phyloP scores from a whole-genome alignment of 371 early-diverging fungal genomes.

The Paraphysoderma sedebokerense region DNA sequence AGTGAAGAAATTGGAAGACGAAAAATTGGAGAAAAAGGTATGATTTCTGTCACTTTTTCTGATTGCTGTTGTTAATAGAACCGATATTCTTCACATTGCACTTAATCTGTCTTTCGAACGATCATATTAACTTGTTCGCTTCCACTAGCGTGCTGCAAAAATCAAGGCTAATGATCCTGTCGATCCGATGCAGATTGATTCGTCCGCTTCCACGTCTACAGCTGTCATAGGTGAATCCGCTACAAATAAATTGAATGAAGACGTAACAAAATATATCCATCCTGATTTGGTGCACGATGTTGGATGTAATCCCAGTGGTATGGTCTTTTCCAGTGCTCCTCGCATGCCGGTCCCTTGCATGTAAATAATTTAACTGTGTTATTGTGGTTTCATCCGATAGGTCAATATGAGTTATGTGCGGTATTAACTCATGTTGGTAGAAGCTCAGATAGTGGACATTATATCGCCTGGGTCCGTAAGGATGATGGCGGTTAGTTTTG shows the following conservation, averaged over 20 bases:
- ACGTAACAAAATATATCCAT: slow-evolving; percentile 33
- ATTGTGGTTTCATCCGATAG: slow-evolving; percentile 9
- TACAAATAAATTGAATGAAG: slow-evolving; percentile 14
- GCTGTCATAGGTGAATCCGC: too few species aligned
- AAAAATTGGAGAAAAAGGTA: slow-evolving; percentile 36
- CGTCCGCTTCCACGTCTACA: slow-evolving; percentile 12
- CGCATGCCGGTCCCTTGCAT: too few species aligned
- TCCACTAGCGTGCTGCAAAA: slow-evolving; percentile 15
- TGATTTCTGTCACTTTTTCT: slow-evolving; percentile 2
- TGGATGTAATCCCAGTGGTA: slow-evolving; percentile 49
- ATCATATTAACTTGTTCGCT: neutral
- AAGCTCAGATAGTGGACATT: slow-evolving; percentile 66
- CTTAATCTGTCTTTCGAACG: neutral
- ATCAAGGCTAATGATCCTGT: slow-evolving; percentile 9
- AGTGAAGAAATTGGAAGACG: slow-evolving; percentile 55
- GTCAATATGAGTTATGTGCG: slow-evolving; percentile 58
- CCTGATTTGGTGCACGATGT: slow-evolving; percentile 52
- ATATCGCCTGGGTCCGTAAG: slow-evolving; percentile 77
- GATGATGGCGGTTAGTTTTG: slow-evolving; percentile 16
- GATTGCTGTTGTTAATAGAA: neutral
- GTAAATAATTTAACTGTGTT: too few species aligned
- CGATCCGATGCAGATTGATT: slow-evolving; percentile 17
- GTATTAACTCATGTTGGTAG: slow-evolving; percentile 81
- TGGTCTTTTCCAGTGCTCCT: neutral
- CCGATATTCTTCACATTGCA: neutral